Evolutionary conservation across 2,329 filamentous ascomycete species (phyloP).

Genomic region (Xylariaceae sp.): DNA sequence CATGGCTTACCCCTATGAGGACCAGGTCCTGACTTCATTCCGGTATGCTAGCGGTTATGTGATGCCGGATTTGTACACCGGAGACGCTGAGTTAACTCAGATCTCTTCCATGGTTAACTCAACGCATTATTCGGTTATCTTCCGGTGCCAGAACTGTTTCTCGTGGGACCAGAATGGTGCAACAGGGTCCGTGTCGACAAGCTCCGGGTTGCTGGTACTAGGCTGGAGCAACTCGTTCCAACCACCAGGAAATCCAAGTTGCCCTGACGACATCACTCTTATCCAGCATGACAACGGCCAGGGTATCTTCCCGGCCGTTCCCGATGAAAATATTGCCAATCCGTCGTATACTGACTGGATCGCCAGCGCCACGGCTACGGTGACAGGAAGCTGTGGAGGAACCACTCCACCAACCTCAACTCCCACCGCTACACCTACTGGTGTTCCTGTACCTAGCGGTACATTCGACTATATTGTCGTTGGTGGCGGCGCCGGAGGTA

Average conservation of each 20-base stretch:
- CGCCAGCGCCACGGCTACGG: slow-evolving; percentile 39
- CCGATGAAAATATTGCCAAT: slow-evolving; percentile 36
- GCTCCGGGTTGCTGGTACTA: slow-evolving; percentile 40
- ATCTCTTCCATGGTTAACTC: slow-evolving; percentile 54
- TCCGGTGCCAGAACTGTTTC: slow-evolving; percentile 56
- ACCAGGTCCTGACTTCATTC: slow-evolving; percentile 52
- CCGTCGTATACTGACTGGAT: slow-evolving; percentile 42
- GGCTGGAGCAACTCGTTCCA: slow-evolving; percentile 52
- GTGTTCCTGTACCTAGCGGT: slow-evolving; percentile 35
- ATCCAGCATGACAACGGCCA: slow-evolving; percentile 52
- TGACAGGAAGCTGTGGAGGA: slow-evolving; percentile 32
- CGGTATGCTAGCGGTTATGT: slow-evolving; percentile 55
- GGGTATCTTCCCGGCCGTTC: slow-evolving; percentile 46
- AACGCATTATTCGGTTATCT: slow-evolving; percentile 58
- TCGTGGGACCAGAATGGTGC: slow-evolving; percentile 47
- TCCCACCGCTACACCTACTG: slow-evolving; percentile 29
- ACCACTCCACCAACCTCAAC: slow-evolving; percentile 25
- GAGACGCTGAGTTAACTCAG: slow-evolving; percentile 56
- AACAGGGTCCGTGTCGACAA: slow-evolving; percentile 41
- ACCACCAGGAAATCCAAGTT: slow-evolving; percentile 38
- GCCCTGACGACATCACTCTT: slow-evolving; percentile 42
- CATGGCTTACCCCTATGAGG: slow-evolving; percentile 51
- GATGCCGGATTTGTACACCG: slow-evolving; percentile 53
- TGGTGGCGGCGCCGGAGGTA: slow-evolving; percentile 55
- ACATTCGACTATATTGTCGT: slow-evolving; percentile 59